Evolutionary conservation across 441 rosid genomes (phyloP), one percentile per base, ranked within the genome.

Genomic region (Brassica balearica): DNA sequence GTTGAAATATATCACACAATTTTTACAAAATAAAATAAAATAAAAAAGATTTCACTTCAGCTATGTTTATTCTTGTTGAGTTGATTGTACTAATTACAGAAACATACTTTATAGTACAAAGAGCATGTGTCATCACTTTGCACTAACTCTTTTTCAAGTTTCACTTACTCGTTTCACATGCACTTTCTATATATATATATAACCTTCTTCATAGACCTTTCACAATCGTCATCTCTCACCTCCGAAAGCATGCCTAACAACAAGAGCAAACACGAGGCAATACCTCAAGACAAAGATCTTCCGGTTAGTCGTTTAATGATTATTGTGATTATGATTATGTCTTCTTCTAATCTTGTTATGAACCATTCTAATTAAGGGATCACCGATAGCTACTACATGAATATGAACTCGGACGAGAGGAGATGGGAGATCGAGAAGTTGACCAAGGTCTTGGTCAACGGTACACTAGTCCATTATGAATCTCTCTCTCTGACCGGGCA

Each of bases 401-500:
- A 11, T 38, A 8, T 23, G 22, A 19, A 63, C 64, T 41, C 12
- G 68, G 62, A 43, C 58, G 56, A 41, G 5, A 43, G 14, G 51
- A 68, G 73, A 67, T 17, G 65, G 22, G 73, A 62, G 74, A 79
- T 79, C 20, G 14, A 64, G 72, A 64, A 69, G 62, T 51, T 53
- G 60, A 68, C 43, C 59, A 56, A 8, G 61, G 51, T 43, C 43
- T 27, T 64, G 66, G 27, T 25, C 23, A 25, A 38, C 17, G 38
- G 61, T 20, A 56, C 66, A 67, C 22, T 19, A 7, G 34, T 51
- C 43, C 43, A 17, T 53, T 12, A 43, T 10, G 69, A 27, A 34
- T 10, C 72, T 65, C 55, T 75, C 61, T 75, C 64, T 80, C 61
- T 22, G 36, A 43, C 76, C 83, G 83, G 79, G 83, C 83, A 80